These are phyloP conservation scores for Leccinum barrowsii DNA, from an alignment of 768 basidiomycete species.

Conservation along the genomic window DNA sequence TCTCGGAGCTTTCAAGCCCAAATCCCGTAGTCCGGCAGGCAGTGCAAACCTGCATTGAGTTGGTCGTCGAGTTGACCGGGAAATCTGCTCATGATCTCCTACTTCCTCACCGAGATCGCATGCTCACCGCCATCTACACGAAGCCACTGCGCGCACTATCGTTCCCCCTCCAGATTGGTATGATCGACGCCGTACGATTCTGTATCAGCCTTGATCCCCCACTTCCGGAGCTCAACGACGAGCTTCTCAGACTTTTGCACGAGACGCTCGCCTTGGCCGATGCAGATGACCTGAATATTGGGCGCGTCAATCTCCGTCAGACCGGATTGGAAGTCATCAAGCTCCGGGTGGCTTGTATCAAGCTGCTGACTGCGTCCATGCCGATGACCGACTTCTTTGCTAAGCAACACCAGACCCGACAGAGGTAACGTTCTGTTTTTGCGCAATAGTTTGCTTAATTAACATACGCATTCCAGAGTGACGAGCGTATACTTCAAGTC, in stretches of 20 bases:
- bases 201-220: constrained; percentile 87
- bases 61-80: constrained; percentile 71
- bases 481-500: constrained; percentile 98
- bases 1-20: constrained; percentile 84
- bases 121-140: constrained; percentile 88
- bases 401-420: constrained; percentile 77
- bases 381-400: constrained; percentile 91
- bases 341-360: constrained; percentile 91
- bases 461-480: constrained; percentile 50
- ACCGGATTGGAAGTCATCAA: constrained; percentile 78
- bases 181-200: constrained; percentile 95
- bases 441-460: background rate
- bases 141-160: constrained; percentile 94
- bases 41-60: constrained; percentile 73
- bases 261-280: constrained; percentile 95
- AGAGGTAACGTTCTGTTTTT: constrained; percentile 52
- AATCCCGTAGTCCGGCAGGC: constrained; percentile 83
- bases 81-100: constrained; percentile 77
- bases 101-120: constrained; percentile 78
- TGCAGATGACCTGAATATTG: constrained; percentile 85
- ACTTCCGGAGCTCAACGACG: constrained; percentile 87
- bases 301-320: constrained; percentile 73
- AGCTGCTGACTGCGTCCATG: constrained; percentile 91
- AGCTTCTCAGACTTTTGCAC: constrained; percentile 84
- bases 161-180: constrained; percentile 93